Percentiles rank a stretch among this genome's conserved stretches.
These are phyloP conservation scores for Colletotrichum spaethianum DNA, from an alignment of 2,329 filamentous ascomycete genomes.

Conservation along the genomic window DNA sequence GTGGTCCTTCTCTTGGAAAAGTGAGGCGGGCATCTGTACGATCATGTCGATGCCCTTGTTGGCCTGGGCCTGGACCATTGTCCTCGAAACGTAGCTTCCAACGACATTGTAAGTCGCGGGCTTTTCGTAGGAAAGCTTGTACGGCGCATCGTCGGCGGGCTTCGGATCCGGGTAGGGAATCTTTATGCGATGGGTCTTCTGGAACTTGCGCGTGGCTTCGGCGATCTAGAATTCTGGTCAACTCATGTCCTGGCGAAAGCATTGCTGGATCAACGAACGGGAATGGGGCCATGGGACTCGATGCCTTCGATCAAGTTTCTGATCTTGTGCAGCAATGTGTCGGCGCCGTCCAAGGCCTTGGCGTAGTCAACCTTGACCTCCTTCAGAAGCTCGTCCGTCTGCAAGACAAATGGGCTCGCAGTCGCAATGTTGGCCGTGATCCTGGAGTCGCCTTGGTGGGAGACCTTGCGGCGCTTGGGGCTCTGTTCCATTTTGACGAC, in stretches of 20 bases:
- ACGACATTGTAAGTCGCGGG: slow-evolving; percentile 88
- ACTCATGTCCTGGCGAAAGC: slow-evolving; percentile 7
- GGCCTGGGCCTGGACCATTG: slow-evolving; percentile 75
- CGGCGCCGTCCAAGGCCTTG: slow-evolving; percentile 62
- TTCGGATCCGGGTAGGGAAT: slow-evolving; percentile 89
- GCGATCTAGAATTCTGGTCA: slow-evolving; percentile 65
- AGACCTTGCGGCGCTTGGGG: slow-evolving; percentile 65
- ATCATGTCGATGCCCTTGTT: slow-evolving; percentile 82
- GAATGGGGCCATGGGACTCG: slow-evolving; percentile 62
- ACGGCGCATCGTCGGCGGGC: slow-evolving; percentile 82
- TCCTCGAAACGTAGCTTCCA: slow-evolving; percentile 87
- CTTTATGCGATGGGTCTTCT: slow-evolving; percentile 76
- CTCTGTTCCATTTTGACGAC: slow-evolving; percentile 59
- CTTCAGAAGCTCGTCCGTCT: slow-evolving; percentile 72
- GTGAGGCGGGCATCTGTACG: slow-evolving; percentile 82
- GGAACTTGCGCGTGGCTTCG: slow-evolving; percentile 77
- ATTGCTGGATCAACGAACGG: slow-evolving; percentile 56
- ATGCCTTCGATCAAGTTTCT: slow-evolving; percentile 68
- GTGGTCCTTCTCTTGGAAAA: slow-evolving; percentile 97
- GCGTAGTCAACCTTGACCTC: slow-evolving; percentile 68
- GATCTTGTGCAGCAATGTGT: slow-evolving; percentile 64
- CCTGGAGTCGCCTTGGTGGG: slow-evolving; percentile 54
- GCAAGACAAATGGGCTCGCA: slow-evolving; percentile 70
- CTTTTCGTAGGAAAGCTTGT: slow-evolving; percentile 84
- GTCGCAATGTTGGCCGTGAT: slow-evolving; percentile 58